Evolutionary conservation across 371 early-diverging fungal species (phyloP).

Genomic region (Coemansia sp.): DNA sequence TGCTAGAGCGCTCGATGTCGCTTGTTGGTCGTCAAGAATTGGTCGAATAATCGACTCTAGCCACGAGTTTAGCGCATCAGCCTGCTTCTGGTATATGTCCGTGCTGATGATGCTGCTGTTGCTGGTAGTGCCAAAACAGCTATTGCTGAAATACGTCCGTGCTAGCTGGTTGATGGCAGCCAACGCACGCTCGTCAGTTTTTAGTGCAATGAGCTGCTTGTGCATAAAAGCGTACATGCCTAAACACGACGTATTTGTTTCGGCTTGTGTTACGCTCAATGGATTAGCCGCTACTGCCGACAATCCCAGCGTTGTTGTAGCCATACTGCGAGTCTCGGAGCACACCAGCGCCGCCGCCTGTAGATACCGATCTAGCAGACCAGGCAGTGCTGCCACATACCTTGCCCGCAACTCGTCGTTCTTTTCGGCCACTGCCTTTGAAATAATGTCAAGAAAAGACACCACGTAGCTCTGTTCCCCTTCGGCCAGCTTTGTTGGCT

Average conservation of each 20-base stretch:
- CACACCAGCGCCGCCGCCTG: conserved; percentile 34
- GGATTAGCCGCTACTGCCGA: conserved; percentile 33
- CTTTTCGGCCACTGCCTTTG: not conserved
- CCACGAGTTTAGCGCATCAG: conserved; percentile 19
- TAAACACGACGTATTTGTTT: conserved; percentile 21
- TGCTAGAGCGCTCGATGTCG: not conserved
- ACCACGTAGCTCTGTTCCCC: conserved; percentile 14
- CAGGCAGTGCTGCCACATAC: conserved; percentile 27
- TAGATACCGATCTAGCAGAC: conserved; percentile 28
- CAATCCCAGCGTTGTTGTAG: conserved; percentile 22
- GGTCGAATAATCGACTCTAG: conserved; percentile 13
- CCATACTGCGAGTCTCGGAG: conserved; percentile 23
- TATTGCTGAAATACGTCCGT: conserved; percentile 23
- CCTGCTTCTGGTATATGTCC: conserved; percentile 19
- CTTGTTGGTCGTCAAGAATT: not conserved
- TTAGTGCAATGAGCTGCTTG: conserved; percentile 1
- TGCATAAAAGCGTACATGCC: conserved; percentile 28
- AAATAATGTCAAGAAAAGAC: conserved; percentile 8
- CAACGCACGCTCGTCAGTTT: conserved; percentile 10
- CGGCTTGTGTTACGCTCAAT: conserved; percentile 2
- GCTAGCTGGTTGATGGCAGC: conserved; percentile 22
- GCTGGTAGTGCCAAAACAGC: conserved; percentile 26
- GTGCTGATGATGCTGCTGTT: conserved; percentile 6
- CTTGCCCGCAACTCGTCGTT: not conserved
- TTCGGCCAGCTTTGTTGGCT: not conserved